These are phyloP conservation scores for Quercus tomentella DNA, from an alignment of 331 rosid species.

Conservation along the genomic window DNA sequence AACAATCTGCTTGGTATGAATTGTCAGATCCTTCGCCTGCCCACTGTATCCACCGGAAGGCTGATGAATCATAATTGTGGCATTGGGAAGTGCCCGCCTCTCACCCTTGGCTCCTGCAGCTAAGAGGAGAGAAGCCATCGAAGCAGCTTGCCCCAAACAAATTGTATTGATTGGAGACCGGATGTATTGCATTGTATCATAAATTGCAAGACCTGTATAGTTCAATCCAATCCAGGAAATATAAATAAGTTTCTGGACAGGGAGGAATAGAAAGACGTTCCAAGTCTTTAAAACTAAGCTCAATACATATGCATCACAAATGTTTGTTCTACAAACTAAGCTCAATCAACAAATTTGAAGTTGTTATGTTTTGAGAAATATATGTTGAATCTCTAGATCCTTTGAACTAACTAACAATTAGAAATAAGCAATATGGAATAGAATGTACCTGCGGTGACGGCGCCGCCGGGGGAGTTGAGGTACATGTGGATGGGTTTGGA, in stretches of 20 bases:
- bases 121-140: conserved; percentile 94
- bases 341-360: too few relatives aligned
- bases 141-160: conserved; percentile 97
- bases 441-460: conserved; percentile 76
- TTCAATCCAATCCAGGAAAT: neutral
- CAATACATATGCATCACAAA: too few relatives aligned
- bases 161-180: conserved; percentile 81
- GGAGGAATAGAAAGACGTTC: too few relatives aligned
- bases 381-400: too few relatives aligned
- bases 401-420: too few relatives aligned
- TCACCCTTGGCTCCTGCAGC: conserved; percentile 93
- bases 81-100: conserved; percentile 92
- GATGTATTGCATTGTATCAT: conserved; percentile 97
- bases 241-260: too few relatives aligned
- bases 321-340: too few relatives aligned
- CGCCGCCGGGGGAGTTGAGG: conserved; percentile 96
- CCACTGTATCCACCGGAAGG: conserved; percentile 96
- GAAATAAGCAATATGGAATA: too few relatives aligned
- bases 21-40: conserved; percentile 88
- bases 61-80: conserved; percentile 92
- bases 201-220: conserved; percentile 83
- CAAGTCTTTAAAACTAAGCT: too few relatives aligned
- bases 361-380: too few relatives aligned
- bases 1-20: conserved; percentile 90
- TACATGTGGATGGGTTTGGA: conserved; percentile 89